Conservation (phyloP, 2,329 filamentous ascomycete genomes). For the Immersiporthe knoxdaviesiana region DNA sequence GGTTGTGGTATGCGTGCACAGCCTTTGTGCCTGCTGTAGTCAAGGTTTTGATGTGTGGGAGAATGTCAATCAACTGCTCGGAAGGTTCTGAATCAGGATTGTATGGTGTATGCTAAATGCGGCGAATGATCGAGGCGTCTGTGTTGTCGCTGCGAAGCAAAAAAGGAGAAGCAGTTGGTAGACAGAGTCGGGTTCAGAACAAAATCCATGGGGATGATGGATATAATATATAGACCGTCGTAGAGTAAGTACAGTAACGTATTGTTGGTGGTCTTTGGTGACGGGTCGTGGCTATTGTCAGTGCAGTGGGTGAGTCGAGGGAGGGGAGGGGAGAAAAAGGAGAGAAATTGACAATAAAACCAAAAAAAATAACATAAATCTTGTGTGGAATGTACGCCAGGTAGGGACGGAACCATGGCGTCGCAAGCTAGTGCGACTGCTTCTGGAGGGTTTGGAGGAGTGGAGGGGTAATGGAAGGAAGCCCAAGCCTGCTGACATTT, state of each 20-base stretch:
- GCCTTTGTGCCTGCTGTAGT: background rate
- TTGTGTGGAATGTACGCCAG: conserved; percentile 10
- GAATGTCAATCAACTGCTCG: background rate
- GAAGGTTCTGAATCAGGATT: conserved; percentile 6
- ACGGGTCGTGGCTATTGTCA: conserved; percentile 3
- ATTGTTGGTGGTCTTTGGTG: conserved; percentile 10
- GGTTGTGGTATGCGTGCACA: background rate
- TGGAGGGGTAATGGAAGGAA: background rate
- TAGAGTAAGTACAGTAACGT: background rate
- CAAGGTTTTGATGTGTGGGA: background rate
- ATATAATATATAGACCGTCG: background rate
- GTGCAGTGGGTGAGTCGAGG: conserved; percentile 8
- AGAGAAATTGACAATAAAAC: background rate
- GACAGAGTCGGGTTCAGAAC: conserved; percentile 25
- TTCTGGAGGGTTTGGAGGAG: background rate
- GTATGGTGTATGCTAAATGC: conserved; percentile 18
- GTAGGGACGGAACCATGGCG: background rate
- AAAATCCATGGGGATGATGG: conserved; percentile 35
- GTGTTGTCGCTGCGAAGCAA: conserved; percentile 25
- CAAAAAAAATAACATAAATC: background rate
- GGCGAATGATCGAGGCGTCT: conserved; percentile 24
- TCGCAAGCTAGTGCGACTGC: background rate
- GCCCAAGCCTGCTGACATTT: conserved; percentile 1
- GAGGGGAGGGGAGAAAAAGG: too few relatives aligned
- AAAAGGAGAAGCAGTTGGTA: conserved; percentile 16